A percentile compares a stretch with the other conserved stretches of the same genome.
phyloP scores from a whole-genome alignment of 352 stramenopile species.

The Aphanomyces cochlioides region DNA sequence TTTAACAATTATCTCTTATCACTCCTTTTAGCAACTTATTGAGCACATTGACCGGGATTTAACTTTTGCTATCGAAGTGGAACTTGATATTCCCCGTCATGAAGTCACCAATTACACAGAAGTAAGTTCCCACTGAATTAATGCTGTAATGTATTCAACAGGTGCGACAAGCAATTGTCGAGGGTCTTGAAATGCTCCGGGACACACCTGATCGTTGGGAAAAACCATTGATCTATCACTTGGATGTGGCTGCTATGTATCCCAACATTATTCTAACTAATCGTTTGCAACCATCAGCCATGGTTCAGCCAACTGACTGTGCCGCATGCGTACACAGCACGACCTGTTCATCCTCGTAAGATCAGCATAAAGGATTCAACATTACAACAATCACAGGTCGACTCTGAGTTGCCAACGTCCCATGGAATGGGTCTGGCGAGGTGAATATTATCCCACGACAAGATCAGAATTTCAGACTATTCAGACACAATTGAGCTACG shows the following conservation, averaged over 20 bases:
- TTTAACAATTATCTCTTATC: not conserved
- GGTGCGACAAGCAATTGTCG: slow-evolving; percentile 88
- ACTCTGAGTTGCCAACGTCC: slow-evolving; percentile 92
- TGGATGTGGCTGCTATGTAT: slow-evolving; percentile 99
- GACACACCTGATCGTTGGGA: slow-evolving; percentile 89
- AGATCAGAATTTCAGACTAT: slow-evolving; percentile 95
- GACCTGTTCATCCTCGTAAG: slow-evolving; percentile 47
- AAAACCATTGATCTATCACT: slow-evolving; percentile 97
- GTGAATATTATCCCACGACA: slow-evolving; percentile 93
- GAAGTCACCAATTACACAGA: slow-evolving; percentile 89
- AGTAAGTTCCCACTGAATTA: not conserved
- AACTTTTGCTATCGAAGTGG: slow-evolving; percentile 94
- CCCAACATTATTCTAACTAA: slow-evolving; percentile 99
- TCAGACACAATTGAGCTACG: slow-evolving; percentile 92
- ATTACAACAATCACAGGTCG: slow-evolving; percentile 37
- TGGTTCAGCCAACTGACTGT: slow-evolving; percentile 95
- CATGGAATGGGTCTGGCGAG: slow-evolving; percentile 99
- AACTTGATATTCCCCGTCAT: slow-evolving; percentile 83
- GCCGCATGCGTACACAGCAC: slow-evolving; percentile 94
- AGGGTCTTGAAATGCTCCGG: slow-evolving; percentile 90
- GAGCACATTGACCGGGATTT: slow-evolving; percentile 97
- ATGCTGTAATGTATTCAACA: not conserved
- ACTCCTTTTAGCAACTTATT: slow-evolving; percentile 84
- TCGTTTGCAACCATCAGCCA: slow-evolving; percentile 95
- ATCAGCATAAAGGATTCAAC: slow-evolving; percentile 13